Base-by-base conservation (phyloP, 257 asterid species). In the Galeopsis tetrahit region DNA sequence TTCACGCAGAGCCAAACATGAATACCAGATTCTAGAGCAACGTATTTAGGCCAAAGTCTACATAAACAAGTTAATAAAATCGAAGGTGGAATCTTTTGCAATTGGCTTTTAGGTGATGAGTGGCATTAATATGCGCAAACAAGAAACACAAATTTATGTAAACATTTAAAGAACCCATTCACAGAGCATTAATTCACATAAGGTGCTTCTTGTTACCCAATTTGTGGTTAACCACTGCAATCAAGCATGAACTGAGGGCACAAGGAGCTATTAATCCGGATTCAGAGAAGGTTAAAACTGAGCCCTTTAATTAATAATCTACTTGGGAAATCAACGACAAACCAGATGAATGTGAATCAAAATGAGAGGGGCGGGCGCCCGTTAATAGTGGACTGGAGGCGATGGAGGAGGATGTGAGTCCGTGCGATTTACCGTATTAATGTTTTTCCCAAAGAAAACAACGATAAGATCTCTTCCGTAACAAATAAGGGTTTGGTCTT, bases 361-460 rank as follows among this genome's bases (percentile, higher is more conserved):
- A 51, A 56, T 6, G 69, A 66, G 67, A 60, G 62, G 75, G 77
- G 75, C 72, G 77, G 77, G 78, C 56, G 73, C 80, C 86, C 83
- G 78, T 67, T 57, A 75, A 82, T 68, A 11, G 73, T 75, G 86
- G 77, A 11, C 71, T 75, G 86, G 77, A 72, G 70, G 80, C 70
- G 83, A 77, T 59, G 32, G 80, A 74, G 32, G 80, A 74, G 83
- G 58, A 72, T 17, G 75, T 35, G 81, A 53, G 66, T 63, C 5
- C 60, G 65, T 63, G 55, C 42, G 35, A 3, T 58, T 77, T 49
- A 55, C 39, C 36, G 33, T 61, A 7, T 55, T 43, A 33, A 43
- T 48, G 56, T 33, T 63, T 40, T 48, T 14, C 21, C 58, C 32
- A 13, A 49, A 2, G 3, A 49, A 36, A 5, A 38, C 57, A 35